phyloP scores from a whole-genome alignment of 352 stramenopile species.

The Pythium plurisporium region DNA sequence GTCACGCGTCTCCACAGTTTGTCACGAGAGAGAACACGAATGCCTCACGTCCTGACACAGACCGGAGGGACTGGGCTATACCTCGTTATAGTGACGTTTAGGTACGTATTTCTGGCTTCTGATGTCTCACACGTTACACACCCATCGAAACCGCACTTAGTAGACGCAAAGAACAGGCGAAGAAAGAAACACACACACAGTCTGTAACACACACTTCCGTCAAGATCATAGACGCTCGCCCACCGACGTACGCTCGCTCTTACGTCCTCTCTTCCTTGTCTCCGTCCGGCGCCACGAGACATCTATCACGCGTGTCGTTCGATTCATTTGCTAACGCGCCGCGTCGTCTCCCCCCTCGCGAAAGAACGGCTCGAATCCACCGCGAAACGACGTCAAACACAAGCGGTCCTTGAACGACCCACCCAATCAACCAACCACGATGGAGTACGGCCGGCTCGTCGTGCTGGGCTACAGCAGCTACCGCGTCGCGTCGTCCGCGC shows the following conservation, averaged over 20 bases:
- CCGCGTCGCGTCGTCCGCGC: slow-evolving; percentile 41
- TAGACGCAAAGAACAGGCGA: background rate
- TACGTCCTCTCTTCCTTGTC: background rate
- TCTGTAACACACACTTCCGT: too few relatives aligned
- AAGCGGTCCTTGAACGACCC: background rate
- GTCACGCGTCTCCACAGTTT: slow-evolving; percentile 8
- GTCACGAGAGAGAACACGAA: background rate
- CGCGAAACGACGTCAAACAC: background rate
- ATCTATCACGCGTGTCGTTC: background rate
- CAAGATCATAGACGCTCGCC: too few relatives aligned
- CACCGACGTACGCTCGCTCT: background rate
- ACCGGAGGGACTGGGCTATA: background rate
- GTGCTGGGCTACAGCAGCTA: slow-evolving; percentile 86
- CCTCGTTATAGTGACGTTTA: slow-evolving; percentile 7
- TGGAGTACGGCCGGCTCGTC: slow-evolving; percentile 82
- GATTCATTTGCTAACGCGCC: background rate
- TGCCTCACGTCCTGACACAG: slow-evolving; percentile 15
- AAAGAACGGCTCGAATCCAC: slow-evolving; percentile 1
- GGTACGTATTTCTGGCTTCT: background rate
- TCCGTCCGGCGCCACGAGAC: background rate
- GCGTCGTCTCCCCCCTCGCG: too few relatives aligned
- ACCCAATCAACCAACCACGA: background rate
- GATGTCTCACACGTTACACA: background rate
- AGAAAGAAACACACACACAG: slow-evolving; percentile 7
- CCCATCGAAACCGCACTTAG: background rate